Evolutionary conservation across 2,329 filamentous ascomycete genomes (phyloP).

Genomic region (Alternaria incomplexa): DNA sequence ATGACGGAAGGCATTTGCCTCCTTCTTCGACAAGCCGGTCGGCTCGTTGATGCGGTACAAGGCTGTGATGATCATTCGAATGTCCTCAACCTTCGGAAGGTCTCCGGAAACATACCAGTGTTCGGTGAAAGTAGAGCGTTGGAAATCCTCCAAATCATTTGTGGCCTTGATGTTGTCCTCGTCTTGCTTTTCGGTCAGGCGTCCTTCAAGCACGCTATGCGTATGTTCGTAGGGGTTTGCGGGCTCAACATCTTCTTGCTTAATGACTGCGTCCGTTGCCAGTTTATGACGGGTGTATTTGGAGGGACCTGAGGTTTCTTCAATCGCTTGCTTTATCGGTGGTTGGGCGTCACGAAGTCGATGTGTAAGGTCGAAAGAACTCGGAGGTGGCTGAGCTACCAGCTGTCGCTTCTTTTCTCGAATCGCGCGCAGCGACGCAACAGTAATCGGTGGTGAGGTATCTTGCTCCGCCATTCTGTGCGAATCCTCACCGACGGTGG

Average conservation of each 20-base stretch:
- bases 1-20: no score
- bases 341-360: not conserved
- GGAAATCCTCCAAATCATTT: no score
- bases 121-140: no score
- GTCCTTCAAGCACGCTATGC: not conserved
- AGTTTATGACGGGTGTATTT: no score
- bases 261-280: not conserved
- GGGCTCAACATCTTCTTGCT: not conserved
- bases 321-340: not conserved
- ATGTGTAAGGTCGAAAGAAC: not conserved
- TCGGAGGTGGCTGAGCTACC: not conserved
- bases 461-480: not conserved
- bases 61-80: no score
- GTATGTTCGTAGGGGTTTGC: not conserved
- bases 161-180: no score
- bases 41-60: not conserved
- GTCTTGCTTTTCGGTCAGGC: not conserved
- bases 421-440: not conserved
- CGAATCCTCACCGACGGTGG: not conserved
- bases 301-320: not conserved
- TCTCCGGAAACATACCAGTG: no score
- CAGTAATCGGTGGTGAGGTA: not conserved
- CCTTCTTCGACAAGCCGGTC: no score
- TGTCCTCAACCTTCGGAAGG: no score
- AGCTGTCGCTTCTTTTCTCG: not conserved